Evolutionary conservation across 2,329 filamentous ascomycete species (phyloP), one percentile per base, ranked within the genome.

Genomic region (Talaromyces pinophilus): DNA sequence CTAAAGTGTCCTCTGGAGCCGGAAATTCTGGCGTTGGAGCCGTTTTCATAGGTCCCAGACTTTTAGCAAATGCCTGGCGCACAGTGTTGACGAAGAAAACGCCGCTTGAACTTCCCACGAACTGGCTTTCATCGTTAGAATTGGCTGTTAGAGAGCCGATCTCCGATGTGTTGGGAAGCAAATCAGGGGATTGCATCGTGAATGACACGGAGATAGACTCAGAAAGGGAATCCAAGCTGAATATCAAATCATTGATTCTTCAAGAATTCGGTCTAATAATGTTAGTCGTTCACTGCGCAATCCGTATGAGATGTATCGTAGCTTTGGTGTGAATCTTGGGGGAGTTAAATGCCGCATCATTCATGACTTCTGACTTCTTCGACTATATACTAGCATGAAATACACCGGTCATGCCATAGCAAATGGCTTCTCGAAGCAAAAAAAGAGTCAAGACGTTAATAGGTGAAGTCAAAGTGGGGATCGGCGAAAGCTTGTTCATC

Each of bases 1-100:
- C 70, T 7, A 77, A 69, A 0, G 72, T 75, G 28, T 75, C 71
- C 62, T 76, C 72, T 40, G 76, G 72, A 2, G 68, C 71, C 3
- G 76, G 76, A 11, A 77, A 77, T 2, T 70, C 70, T 13, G 67
- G 68, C 5, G 66, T 69, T 22, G 69, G 67, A 5, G 68, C 67
- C 30, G 70, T 66, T 15, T 33, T 22, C 8, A 69, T 60, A 54
- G 73, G 25, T 25, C 54, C 72, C 33, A 78, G 70, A 6, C 76
- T 74, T 22, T 74, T 72, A 5, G 80, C 79, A 71, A 85, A 85
- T n/a, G 83, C 82, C 38, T 80, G 79, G 50, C 81, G 81, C 64
- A 85, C 84, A 0, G 83, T 85, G 66, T 85, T 84, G 70, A 83
- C 79, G 72, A 85, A 85, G 72, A 82, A 85, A 54, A 85, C 81